Evolutionary conservation across 192 early-diverging fungal genomes (phyloP).

Genomic region (Mortierella alpina): DNA sequence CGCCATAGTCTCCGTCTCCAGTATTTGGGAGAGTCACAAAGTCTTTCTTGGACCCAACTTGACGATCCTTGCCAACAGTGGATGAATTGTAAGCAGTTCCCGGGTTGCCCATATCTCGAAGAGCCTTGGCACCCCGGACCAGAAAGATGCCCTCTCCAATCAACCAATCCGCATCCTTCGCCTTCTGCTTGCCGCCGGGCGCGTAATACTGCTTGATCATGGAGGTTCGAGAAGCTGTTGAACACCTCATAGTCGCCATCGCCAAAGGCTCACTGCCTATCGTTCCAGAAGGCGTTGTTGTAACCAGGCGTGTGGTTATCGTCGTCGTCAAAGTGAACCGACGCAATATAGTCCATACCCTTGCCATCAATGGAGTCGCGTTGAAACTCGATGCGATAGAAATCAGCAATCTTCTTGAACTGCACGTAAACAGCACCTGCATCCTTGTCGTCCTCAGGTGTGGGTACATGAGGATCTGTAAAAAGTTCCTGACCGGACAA

Average conservation of each 20-base stretch:
- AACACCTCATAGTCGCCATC: not conserved
- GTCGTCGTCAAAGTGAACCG: not conserved
- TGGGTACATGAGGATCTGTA: too few species aligned
- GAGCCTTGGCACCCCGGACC: not conserved
- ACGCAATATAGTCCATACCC: not conserved
- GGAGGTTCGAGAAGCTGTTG: not conserved
- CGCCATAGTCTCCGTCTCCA: not conserved
- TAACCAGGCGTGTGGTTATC: not conserved
- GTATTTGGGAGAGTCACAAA: not conserved
- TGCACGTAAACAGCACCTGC: not conserved
- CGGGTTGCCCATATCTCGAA: not conserved
- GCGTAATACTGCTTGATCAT: conserved; percentile 2
- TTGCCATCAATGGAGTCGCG: not conserved
- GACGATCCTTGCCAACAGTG: not conserved
- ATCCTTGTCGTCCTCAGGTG: not conserved
- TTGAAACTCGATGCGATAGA: not conserved
- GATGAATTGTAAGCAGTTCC: not conserved
- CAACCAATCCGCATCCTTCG: not conserved
- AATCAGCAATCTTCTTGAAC: not conserved
- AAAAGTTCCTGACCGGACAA: too few species aligned
- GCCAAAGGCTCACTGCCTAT: not conserved
- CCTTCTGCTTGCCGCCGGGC: not conserved
- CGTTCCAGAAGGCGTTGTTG: not conserved
- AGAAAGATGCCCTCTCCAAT: not conserved
- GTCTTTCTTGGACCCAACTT: not conserved